Base-by-base conservation (phyloP, 1,284 basidiomycete species). In the Moesziomyces globuligerus region DNA sequence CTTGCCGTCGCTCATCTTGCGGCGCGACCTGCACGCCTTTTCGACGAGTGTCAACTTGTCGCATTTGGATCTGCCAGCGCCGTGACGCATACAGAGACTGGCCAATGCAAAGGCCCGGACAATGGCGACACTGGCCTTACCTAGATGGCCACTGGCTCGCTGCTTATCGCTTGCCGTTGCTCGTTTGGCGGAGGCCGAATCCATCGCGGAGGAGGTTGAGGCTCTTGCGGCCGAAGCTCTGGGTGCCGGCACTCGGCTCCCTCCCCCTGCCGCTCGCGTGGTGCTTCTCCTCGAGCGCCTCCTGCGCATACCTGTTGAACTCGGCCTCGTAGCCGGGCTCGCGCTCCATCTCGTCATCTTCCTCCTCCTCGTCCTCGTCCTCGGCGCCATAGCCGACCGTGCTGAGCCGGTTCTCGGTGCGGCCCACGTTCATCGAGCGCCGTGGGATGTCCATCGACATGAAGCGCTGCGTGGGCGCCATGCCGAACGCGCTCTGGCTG, bases 401-500 rank as follows among this genome's bases (percentile, higher is more conserved):
- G 49, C 52, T 57, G 11, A 65, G 42, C 7, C 61, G 36, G 18
- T 54, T 26, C 8, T 39, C 29, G n/a, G 11, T 28, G 15, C 65
- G 54, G 15, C 26, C 38, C 3, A 65, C 62, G 37, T 71, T 66
- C 50, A 58, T 66, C 3, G 58, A 61, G 15, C 62, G 49, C 2
- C 69, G 54, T 15, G 52, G 62, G 6, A 66, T 11, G 45, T 72
- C 64, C 59, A 62, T 60, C 37, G 62, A 69, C 39, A 64, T 52
- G 42, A 70, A 73, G 1, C 66, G 46, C 21, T 70, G 61, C n/a
- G 56, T 53, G 7, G 61, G 52, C 6, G 58, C 54, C 61, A 69
- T 73, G 5, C 71, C 71, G 17, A 75, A 61, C 7, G 74, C 71
- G 40, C 67, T 72, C 34, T 75, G 74, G 48, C 69, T 71, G 18